Evolutionary conservation across 768 basidiomycete genomes (phyloP).

Genomic region (Podaxis pistillaris): DNA sequence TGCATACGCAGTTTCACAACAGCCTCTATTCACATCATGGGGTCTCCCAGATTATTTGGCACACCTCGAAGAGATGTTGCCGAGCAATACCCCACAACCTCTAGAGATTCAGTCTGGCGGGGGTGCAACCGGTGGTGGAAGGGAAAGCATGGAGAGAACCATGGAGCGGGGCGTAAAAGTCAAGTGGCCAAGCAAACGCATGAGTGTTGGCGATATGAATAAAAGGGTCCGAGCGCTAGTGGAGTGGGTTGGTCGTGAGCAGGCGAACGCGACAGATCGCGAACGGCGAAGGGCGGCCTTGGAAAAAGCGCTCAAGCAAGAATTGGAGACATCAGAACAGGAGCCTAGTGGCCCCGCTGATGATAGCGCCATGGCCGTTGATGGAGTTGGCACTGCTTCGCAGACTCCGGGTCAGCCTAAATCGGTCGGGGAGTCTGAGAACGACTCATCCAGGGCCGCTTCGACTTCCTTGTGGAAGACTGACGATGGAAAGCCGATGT

Average conservation of each 20-base stretch:
- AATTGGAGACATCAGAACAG: constrained; percentile 17
- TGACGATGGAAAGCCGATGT: constrained; percentile 16
- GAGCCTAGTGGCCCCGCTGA: constrained; percentile 17
- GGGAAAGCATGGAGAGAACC: constrained; percentile 58
- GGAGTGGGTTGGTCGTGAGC: constrained; percentile 92
- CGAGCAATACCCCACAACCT: constrained; percentile 70
- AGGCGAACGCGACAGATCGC: constrained; percentile 73
- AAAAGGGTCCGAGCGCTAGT: constrained; percentile 88
- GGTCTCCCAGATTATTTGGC: constrained; percentile 90
- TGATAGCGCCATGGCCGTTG: constrained; percentile 33
- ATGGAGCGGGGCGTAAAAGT: constrained; percentile 82
- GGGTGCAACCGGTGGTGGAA: constrained; percentile 30
- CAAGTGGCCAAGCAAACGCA: constrained; percentile 91
- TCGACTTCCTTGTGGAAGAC: constrained; percentile 10
- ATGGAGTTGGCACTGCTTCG: constrained; percentile 16
- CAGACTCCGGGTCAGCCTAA: constrained; percentile 15
- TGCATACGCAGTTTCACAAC: constrained; percentile 76
- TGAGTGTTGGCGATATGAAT: constrained; percentile 97
- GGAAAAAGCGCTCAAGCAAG: constrained; percentile 49
- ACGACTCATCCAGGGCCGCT: background rate
- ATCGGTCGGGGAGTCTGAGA: constrained; percentile 14
- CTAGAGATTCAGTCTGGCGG: constrained; percentile 61
- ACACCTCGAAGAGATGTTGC: constrained; percentile 82
- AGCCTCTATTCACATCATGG: constrained; percentile 83
- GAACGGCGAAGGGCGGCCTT: constrained; percentile 67